These are phyloP conservation scores for Beverwykella pulmonaria DNA, from an alignment of 495 filamentous ascomycete genomes.

Conservation along the genomic window DNA sequence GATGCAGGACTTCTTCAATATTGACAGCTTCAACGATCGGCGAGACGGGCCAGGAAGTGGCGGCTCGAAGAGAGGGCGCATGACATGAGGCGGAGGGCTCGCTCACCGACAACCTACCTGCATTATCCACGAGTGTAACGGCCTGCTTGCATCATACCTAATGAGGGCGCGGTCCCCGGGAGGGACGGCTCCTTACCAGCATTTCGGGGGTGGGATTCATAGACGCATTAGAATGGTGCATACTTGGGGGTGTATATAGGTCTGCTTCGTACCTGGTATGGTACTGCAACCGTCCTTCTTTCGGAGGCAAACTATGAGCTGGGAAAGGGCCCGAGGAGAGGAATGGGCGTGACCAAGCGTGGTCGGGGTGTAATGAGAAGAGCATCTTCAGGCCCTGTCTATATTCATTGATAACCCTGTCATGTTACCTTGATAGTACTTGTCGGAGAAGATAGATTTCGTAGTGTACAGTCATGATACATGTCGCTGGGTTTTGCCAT, in stretches of 20 bases:
- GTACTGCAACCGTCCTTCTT: background rate
- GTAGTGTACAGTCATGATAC: no score
- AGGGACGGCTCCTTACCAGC: slow-evolving; percentile 1
- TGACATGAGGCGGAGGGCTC: slow-evolving; percentile 52
- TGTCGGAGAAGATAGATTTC: no score
- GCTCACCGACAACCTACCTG: background rate
- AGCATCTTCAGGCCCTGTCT: no score
- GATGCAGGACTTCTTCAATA: slow-evolving; percentile 79
- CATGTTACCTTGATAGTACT: no score
- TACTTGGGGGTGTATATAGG: background rate
- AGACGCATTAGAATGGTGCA: background rate
- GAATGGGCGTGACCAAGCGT: no score
- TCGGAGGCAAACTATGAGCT: background rate
- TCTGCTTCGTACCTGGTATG: background rate
- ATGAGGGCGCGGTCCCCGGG: background rate
- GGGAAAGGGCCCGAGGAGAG: background rate
- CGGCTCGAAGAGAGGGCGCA: slow-evolving; percentile 67
- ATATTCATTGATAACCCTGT: no score
- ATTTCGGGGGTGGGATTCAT: background rate
- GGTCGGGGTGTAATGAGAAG: no score
- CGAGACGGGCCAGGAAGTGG: slow-evolving; percentile 64
- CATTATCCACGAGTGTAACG: background rate
- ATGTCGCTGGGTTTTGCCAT: no score
- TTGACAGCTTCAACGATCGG: slow-evolving; percentile 66
- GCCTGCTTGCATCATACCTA: slow-evolving; percentile 5